Evolutionary conservation across 2,329 filamentous ascomycete genomes (phyloP).

Genomic region (Cyphellophora europaea): DNA sequence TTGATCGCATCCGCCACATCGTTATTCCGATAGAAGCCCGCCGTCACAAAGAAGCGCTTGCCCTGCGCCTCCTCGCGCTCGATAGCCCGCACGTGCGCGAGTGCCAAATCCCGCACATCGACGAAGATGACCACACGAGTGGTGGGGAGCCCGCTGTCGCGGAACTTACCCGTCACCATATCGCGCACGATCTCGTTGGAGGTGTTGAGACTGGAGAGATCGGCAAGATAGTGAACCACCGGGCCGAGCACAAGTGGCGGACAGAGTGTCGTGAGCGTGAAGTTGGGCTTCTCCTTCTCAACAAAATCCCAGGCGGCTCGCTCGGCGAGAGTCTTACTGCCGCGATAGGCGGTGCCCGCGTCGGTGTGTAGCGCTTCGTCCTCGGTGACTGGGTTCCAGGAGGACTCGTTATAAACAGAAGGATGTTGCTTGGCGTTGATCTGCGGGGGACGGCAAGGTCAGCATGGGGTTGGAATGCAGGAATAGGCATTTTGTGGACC

Average conservation of each 20-base stretch:
- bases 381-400: slow-evolving; percentile 36
- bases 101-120: slow-evolving; percentile 38
- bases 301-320: slow-evolving; percentile 58
- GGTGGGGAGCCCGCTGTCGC: slow-evolving; percentile 12
- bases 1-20: slow-evolving; percentile 31
- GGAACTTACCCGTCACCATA: slow-evolving; percentile 15
- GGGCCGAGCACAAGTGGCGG: slow-evolving; percentile 57
- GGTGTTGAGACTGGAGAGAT: slow-evolving; percentile 58
- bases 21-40: slow-evolving; percentile 32
- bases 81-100: slow-evolving; percentile 38
- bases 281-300: slow-evolving; percentile 45
- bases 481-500: too few species aligned
- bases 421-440: slow-evolving; percentile 32
- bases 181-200: slow-evolving; percentile 60
- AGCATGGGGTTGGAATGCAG: too few species aligned
- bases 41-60: slow-evolving; percentile 36
- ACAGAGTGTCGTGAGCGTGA: slow-evolving; percentile 53
- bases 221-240: slow-evolving; percentile 53
- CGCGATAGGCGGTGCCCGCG: slow-evolving; percentile 30
- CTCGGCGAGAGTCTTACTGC: slow-evolving; percentile 56
- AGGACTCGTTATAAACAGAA: slow-evolving; percentile 27
- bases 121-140: slow-evolving; percentile 54
- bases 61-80: slow-evolving; percentile 35
- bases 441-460: too few species aligned
- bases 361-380: slow-evolving; percentile 29